These are phyloP conservation scores for Alternaria angustiovoidea DNA, from an alignment of 2,329 filamentous ascomycete species.

Conservation along the genomic window DNA sequence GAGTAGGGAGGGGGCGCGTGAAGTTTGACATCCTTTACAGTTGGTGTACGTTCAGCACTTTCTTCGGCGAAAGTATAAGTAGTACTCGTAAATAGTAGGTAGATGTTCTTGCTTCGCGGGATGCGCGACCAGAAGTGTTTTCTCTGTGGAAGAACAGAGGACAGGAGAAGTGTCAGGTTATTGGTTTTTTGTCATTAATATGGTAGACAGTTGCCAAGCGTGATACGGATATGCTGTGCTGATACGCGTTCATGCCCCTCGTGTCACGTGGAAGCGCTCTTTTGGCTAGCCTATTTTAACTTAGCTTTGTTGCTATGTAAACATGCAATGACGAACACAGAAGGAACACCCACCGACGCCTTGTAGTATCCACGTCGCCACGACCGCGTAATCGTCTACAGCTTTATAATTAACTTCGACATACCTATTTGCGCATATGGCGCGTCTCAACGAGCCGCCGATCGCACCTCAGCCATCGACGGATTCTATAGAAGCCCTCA, in stretches of 20 bases:
- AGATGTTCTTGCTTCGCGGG: background rate
- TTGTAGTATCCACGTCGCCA: slow-evolving; percentile 11
- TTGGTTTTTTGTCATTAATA: background rate
- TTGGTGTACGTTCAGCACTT: background rate
- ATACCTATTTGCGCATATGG: slow-evolving; percentile 67
- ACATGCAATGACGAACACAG: slow-evolving; percentile 28
- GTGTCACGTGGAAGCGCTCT: slow-evolving; percentile 30
- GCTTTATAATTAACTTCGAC: slow-evolving; percentile 42
- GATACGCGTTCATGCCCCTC: slow-evolving; percentile 34
- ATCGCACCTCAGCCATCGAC: slow-evolving; percentile 56
- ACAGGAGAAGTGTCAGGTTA: background rate
- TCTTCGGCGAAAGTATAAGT: background rate
- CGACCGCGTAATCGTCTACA: slow-evolving; percentile 11
- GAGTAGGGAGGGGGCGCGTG: slow-evolving; percentile 63
- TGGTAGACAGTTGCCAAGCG: background rate
- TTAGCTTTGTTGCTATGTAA: slow-evolving; percentile 43
- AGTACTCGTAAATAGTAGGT: background rate
- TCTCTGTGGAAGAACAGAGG: no score
- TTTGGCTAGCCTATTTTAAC: slow-evolving; percentile 2
- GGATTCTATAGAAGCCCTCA: slow-evolving; percentile 73
- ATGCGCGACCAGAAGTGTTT: background rate
- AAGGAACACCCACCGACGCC: slow-evolving; percentile 8
- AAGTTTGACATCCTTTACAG: slow-evolving; percentile 49
- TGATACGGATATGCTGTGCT: background rate
- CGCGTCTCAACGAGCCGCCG: slow-evolving; percentile 79